Percentiles rank a stretch among this genome's conserved stretches.
Evolutionary conservation across 768 basidiomycete genomes (phyloP).

Genomic region (Tylopilus sp.): DNA sequence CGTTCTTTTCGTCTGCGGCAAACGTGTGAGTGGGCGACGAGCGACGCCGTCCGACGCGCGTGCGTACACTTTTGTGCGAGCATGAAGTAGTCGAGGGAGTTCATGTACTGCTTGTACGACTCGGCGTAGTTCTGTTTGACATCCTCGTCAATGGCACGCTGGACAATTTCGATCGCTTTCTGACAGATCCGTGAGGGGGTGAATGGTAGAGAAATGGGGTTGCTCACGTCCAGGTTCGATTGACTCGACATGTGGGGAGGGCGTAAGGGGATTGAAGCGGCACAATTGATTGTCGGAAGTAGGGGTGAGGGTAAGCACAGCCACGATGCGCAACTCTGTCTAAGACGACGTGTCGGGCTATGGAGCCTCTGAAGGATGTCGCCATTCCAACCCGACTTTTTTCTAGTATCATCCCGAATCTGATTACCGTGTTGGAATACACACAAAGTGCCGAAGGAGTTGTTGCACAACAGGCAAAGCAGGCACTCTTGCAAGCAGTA

Average conservation of each 20-base stretch:
- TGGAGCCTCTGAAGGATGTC: conserved; percentile 6
- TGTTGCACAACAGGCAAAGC: conserved; percentile 56
- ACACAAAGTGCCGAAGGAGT: conserved; percentile 56
- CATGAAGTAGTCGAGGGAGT: conserved; percentile 97
- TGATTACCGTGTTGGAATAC: conserved; percentile 57
- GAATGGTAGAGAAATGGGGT: background rate
- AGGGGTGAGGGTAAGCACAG: no score
- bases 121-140: conserved; percentile 89
- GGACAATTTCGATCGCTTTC: conserved; percentile 89
- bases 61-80: conserved; percentile 84
- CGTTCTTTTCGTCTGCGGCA: conserved; percentile 77
- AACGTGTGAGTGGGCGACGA: conserved; percentile 1
- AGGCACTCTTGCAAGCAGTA: conserved; percentile 65
- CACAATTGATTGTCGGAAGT: no score
- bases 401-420: conserved; percentile 55
- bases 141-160: conserved; percentile 91
- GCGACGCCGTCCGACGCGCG: background rate
- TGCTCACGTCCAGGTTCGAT: conserved; percentile 47
- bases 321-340: no score
- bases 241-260: conserved; percentile 38
- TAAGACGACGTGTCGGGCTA: no score
- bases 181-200: conserved; percentile 29
- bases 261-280: background rate
- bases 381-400: conserved; percentile 47
- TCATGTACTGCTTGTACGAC: conserved; percentile 93